phyloP scores from a whole-genome alignment of 192 early-diverging fungal genomes.

The Backusella circina region DNA sequence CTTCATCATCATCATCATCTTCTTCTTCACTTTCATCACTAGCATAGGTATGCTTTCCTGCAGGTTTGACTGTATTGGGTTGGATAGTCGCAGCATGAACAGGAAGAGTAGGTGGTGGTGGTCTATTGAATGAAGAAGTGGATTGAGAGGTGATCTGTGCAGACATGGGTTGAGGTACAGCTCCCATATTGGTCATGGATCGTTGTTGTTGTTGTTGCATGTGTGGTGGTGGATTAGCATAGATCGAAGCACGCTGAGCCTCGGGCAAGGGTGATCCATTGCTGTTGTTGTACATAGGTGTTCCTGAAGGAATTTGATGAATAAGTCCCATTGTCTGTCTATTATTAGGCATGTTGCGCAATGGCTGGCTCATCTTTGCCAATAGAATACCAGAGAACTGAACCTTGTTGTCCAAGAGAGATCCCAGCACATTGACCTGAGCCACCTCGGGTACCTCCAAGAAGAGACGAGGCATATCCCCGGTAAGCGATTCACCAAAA shows the following conservation, averaged over 20 bases:
- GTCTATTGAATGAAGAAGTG: background rate
- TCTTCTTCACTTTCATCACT: conserved; percentile 25
- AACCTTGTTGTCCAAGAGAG: conserved; percentile 6
- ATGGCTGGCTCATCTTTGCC: background rate
- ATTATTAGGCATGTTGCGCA: background rate
- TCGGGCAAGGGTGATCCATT: background rate
- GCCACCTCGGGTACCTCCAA: conserved; percentile 22
- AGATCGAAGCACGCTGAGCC: background rate
- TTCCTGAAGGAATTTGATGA: background rate
- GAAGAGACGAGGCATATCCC: conserved; percentile 21
- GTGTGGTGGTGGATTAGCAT: conserved; percentile 3
- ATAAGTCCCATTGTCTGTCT: conserved; percentile 9
- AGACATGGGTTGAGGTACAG: background rate
- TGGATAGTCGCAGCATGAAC: background rate
- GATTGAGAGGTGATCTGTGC: conserved; percentile 1
- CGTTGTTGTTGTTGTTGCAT: too few species aligned
- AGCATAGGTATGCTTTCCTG: conserved; percentile 14
- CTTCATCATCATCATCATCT: conserved; percentile 21
- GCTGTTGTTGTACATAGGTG: background rate
- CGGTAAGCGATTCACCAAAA: conserved; percentile 19
- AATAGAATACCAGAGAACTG: background rate
- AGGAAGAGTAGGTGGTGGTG: too few species aligned
- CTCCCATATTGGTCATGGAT: background rate
- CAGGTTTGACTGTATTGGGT: background rate
- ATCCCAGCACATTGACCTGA: background rate